Percentiles rank a stretch among this genome's conserved stretches.
phyloP scores from a whole-genome alignment of 2,329 filamentous ascomycete genomes.

The Fusarium sp. region DNA sequence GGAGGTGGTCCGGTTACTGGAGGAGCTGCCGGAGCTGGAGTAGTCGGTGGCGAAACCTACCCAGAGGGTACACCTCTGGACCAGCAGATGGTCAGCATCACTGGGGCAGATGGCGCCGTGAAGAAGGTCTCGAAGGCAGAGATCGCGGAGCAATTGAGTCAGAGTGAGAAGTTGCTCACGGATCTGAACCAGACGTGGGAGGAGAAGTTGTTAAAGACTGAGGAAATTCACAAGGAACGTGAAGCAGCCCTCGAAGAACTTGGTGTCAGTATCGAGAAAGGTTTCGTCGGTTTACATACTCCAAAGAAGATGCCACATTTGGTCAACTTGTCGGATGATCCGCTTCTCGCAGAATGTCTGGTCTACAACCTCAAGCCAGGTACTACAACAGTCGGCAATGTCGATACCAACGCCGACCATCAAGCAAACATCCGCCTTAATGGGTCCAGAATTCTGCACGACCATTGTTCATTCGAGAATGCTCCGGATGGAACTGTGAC shows the following conservation, averaged over 20 bases:
- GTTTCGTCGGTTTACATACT: slow-evolving; percentile 93
- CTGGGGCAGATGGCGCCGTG: slow-evolving; percentile 83
- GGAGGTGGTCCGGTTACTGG: slow-evolving; percentile 65
- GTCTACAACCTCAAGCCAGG: slow-evolving; percentile 99
- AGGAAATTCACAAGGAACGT: slow-evolving; percentile 97
- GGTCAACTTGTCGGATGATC: slow-evolving; percentile 96
- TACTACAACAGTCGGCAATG: slow-evolving; percentile 93
- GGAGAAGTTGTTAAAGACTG: slow-evolving; percentile 93
- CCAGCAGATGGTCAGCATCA: slow-evolving; percentile 96
- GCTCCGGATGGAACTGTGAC: slow-evolving; percentile 90
- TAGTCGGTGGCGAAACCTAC: slow-evolving; percentile 84
- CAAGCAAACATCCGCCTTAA: slow-evolving; percentile 93
- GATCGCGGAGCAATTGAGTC: slow-evolving; percentile 94
- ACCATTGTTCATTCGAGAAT: slow-evolving; percentile 96
- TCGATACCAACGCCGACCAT: slow-evolving; percentile 82
- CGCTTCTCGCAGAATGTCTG: slow-evolving; percentile 92
- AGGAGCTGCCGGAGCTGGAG: slow-evolving; percentile 63
- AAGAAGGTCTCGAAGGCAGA: slow-evolving; percentile 99
- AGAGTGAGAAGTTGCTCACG: slow-evolving; percentile 95
- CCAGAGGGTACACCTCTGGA: slow-evolving; percentile 93
- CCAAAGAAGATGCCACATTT: slow-evolving; percentile 99
- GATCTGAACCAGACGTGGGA: slow-evolving; percentile 99
- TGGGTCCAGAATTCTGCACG: slow-evolving; percentile 90
- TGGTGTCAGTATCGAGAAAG: slow-evolving; percentile 98
- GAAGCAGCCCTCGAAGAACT: slow-evolving; percentile 96